phyloP scores from a whole-genome alignment of 208 protist genomes.

The Leishmania turanica region DNA sequence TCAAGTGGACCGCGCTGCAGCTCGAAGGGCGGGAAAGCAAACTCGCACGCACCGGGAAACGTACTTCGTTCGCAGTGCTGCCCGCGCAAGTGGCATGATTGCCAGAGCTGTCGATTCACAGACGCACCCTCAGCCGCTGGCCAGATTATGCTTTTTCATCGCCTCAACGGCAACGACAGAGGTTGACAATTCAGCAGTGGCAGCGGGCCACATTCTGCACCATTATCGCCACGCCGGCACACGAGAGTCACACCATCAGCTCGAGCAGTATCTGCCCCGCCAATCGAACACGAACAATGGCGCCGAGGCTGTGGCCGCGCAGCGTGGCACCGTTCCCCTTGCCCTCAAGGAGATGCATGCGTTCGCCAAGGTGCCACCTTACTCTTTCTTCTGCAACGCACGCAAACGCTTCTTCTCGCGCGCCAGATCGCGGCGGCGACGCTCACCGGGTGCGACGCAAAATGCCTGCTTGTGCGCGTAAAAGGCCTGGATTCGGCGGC shows the following conservation, averaged over 20 bases:
- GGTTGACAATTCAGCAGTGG: not conserved
- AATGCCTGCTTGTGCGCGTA: slow-evolving; percentile 80
- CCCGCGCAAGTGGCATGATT: not conserved
- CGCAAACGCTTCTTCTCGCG: slow-evolving; percentile 34
- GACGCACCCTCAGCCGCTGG: not conserved
- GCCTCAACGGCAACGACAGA: not conserved
- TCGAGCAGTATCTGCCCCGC: not conserved
- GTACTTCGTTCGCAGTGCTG: not conserved
- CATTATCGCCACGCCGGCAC: not conserved
- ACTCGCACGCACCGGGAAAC: not conserved
- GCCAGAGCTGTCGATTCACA: not conserved
- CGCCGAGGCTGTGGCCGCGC: not conserved
- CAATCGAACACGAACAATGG: not conserved
- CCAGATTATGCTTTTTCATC: not conserved
- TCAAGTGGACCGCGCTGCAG: not conserved
- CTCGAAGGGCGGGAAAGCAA: not conserved
- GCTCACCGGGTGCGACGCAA: slow-evolving; percentile 66
- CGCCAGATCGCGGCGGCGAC: slow-evolving; percentile 55
- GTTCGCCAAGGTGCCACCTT: not conserved
- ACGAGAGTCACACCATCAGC: not conserved
- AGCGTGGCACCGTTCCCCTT: not conserved
- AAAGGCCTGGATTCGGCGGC: slow-evolving; percentile 72
- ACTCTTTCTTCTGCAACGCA: slow-evolving; percentile 22
- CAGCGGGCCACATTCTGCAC: not conserved
- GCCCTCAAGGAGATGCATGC: not conserved